Evolutionary conservation across 441 rosid genomes (phyloP).

Genomic region (Brassica hybrid): DNA sequence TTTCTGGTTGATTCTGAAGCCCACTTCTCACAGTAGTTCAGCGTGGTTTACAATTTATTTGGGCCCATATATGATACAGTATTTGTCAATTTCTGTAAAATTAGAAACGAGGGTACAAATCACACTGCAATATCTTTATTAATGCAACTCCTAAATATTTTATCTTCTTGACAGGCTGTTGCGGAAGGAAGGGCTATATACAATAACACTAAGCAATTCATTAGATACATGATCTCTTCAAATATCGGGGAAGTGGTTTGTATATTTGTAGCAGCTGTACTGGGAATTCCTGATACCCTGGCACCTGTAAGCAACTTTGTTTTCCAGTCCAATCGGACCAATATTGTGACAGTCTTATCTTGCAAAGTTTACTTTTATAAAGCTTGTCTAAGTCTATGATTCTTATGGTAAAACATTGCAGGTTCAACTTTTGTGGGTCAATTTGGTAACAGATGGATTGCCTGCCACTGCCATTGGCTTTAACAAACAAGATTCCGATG

Average conservation of each 20-base stretch:
- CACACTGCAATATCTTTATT: slow-evolving; percentile 23
- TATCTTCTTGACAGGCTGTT: slow-evolving; percentile 71
- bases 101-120: slow-evolving; percentile 14
- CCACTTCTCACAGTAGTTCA: slow-evolving; percentile 8
- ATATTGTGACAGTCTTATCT: slow-evolving; percentile 3
- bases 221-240: slow-evolving; percentile 99
- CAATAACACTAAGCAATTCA: slow-evolving; percentile 98
- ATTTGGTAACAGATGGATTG: slow-evolving; percentile 98
- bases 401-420: slow-evolving; percentile 38
- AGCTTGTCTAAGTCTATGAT: slow-evolving; percentile 15
- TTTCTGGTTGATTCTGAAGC: no score
- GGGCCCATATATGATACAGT: no score
- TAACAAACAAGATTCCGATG: slow-evolving; percentile 97
- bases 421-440: slow-evolving; percentile 99
- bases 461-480: slow-evolving; percentile 99
- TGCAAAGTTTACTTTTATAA: slow-evolving; percentile 11
- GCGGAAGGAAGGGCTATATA: slow-evolving; percentile 99
- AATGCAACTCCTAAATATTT: slow-evolving; percentile 9
- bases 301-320: slow-evolving; percentile 95
- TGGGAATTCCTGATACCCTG: slow-evolving; percentile 97
- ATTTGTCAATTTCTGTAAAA: no score
- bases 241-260: slow-evolving; percentile 99
- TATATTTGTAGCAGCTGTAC: slow-evolving; percentile 98
- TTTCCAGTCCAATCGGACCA: slow-evolving; percentile 10
- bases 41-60: no score